Base-by-base conservation (phyloP, 2,329 filamentous ascomycete genomes). In the Aspergillus flavus region DNA sequence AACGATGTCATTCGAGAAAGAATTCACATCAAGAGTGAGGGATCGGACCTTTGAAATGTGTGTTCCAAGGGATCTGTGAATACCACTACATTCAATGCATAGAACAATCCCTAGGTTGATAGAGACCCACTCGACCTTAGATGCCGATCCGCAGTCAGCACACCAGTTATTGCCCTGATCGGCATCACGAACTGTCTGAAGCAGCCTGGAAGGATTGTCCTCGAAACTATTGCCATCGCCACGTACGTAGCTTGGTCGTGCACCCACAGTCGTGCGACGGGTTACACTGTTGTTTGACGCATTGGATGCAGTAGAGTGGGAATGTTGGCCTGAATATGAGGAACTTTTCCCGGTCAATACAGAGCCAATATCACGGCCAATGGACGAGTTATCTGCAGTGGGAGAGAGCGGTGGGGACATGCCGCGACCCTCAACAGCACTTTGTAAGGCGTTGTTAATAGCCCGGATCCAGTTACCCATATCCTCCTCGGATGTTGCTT, bases 41-140 rank as follows among this genome's bases (percentile, higher is more conserved):
- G 95, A 98, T 59, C 95, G 91, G 46, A 99, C 89, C 81, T 99
- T 99, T 78, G 93, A 97, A 74, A 99, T 97, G 77, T 99, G 95
- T 1, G 95, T 99, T 14, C 95, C 95, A 4, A 99, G 85, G 1
- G 94, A 98, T 48, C 95, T 89, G 78, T 99, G 95, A 65, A 99
- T 97, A 66, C 95, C 95, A 75, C 94, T 97, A 80, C 95, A 99
- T 78, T 99, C 94, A 75, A 97, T 97, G 80, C 95, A 99, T 23
- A 99, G 86, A 59, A 99, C 90, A 64, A 99, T 97, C 53, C 92
- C 95, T 5, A 99, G 85, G 72, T 99, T 99, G 79, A 99, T 97
- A 0, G 95, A 98, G 32, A 98, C 95, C 95, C 95, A 99, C 78
- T 99, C 95, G 26, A 97, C 94, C 81, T 97, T 98, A 73, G 89